Conservation (phyloP, 2,329 filamentous ascomycete genomes). For the Amesomyces nigricolor region DNA sequence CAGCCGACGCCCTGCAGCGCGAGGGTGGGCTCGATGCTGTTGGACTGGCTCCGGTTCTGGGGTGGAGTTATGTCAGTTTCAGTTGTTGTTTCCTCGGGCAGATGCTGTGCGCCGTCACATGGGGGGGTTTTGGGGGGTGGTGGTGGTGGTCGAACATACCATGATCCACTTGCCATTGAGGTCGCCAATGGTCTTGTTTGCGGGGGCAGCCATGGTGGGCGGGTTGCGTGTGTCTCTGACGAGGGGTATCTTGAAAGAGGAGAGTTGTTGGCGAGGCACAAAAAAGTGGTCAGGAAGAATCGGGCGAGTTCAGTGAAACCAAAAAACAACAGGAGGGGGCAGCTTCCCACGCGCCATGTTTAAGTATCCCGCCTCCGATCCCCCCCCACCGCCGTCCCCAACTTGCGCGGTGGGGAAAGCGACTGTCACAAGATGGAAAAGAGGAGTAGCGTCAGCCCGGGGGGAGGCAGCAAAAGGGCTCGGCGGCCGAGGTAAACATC, state of each 20-base stretch:
- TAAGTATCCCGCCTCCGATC: not conserved
- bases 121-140: not conserved
- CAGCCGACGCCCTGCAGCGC: constrained; percentile 66
- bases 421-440: constrained; percentile 14
- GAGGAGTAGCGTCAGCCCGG: not conserved
- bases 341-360: not conserved
- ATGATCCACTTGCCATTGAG: constrained; percentile 65
- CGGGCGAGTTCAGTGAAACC: not conserved
- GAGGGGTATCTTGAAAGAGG: not conserved
- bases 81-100: constrained; percentile 5
- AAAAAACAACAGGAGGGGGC: not conserved
- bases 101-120: constrained; percentile 10
- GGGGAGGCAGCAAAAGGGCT: constrained; percentile 4
- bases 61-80: not conserved
- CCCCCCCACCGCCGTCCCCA: not conserved
- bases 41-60: constrained; percentile 71
- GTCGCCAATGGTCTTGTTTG: constrained; percentile 59
- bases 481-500: constrained; percentile 19
- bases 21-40: constrained; percentile 62
- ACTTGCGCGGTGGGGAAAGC: constrained; percentile 3
- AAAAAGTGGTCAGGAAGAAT: not conserved
- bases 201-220: constrained; percentile 64
- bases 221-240: not conserved
- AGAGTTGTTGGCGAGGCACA: not conserved
- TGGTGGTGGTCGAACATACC: constrained; percentile 41